A percentile compares a stretch with the other conserved stretches of the same genome.
Conservation (phyloP, 345 rosid genomes). For the Clarkia xantiana region DNA sequence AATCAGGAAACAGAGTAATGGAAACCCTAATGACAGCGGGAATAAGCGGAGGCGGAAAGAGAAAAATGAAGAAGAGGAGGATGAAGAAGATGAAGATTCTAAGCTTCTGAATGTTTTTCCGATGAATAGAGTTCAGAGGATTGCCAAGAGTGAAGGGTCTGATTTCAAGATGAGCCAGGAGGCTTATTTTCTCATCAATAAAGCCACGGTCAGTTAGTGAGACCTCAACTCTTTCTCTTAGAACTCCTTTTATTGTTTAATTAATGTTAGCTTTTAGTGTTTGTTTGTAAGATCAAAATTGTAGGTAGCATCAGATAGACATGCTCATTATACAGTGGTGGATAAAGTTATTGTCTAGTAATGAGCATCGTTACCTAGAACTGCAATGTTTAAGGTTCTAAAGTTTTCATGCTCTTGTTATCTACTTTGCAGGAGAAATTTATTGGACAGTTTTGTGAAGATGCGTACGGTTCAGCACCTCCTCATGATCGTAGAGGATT, state of each 20-base stretch:
- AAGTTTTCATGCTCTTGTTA: background rate
- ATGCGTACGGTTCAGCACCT: background rate
- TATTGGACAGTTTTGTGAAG: constrained; percentile 1
- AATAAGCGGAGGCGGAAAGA: background rate
- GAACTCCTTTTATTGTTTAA: too few relatives aligned
- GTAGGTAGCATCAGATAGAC: too few relatives aligned
- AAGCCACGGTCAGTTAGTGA: background rate
- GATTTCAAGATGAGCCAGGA: background rate
- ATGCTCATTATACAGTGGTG: background rate
- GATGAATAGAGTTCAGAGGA: background rate
- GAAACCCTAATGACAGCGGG: background rate
- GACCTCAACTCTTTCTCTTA: background rate
- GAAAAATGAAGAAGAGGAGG: background rate
- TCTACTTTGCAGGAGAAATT: background rate
- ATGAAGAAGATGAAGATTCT: background rate
- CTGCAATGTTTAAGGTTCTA: background rate
- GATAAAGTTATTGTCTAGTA: background rate
- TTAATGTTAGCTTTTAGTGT: background rate
- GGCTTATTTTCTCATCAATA: background rate
- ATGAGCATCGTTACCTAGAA: background rate
- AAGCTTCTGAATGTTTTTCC: background rate
- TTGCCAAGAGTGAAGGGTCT: background rate
- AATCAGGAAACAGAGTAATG: too few relatives aligned
- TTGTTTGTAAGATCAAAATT: background rate
- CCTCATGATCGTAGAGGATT: too few relatives aligned